Evolutionary conservation across 2,329 filamentous ascomycete species (phyloP).

Genomic region (Penicillium paneum): DNA sequence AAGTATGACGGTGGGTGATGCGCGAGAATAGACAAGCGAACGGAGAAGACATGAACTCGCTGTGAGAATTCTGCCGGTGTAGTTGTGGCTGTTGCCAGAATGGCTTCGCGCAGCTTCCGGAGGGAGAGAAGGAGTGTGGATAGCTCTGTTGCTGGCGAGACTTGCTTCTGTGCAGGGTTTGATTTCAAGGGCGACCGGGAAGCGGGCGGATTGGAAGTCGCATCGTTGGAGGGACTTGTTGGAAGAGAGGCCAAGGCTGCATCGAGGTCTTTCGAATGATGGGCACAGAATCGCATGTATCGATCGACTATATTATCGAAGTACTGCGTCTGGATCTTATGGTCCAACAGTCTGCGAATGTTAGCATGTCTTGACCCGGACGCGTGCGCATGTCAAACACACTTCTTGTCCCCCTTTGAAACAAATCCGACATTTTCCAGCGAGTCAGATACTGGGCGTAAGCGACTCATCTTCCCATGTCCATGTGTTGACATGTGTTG

Average conservation of each 20-base stretch:
- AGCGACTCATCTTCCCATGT: slow-evolving; percentile 39
- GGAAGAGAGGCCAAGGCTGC: slow-evolving; percentile 67
- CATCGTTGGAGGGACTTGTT: slow-evolving; percentile 37
- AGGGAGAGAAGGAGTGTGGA: slow-evolving; percentile 76
- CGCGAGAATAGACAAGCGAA: slow-evolving; percentile 76
- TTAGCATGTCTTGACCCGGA: slow-evolving; percentile 27
- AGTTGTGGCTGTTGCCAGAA: slow-evolving; percentile 67
- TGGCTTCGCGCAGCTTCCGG: slow-evolving; percentile 86
- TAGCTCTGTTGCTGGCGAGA: slow-evolving; percentile 58
- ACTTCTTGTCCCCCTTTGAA: slow-evolving; percentile 89
- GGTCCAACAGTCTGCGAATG: slow-evolving; percentile 61
- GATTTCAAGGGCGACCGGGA: slow-evolving; percentile 22
- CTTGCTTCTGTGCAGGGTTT: slow-evolving; percentile 22
- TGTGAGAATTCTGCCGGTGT: slow-evolving; percentile 77
- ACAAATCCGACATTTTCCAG: slow-evolving; percentile 79
- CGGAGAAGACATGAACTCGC: slow-evolving; percentile 88
- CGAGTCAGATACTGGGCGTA: slow-evolving; percentile 74
- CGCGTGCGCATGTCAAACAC: slow-evolving; percentile 18
- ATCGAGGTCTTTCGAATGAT: slow-evolving; percentile 69
- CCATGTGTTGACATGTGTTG: slow-evolving; percentile 10
- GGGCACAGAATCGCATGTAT: slow-evolving; percentile 85
- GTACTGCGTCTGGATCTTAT: slow-evolving; percentile 77
- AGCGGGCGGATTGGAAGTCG: slow-evolving; percentile 41
- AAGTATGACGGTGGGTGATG: slow-evolving; percentile 85
- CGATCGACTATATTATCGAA: slow-evolving; percentile 83